These are phyloP conservation scores for Dacryopinax spathularia DNA, from an alignment of 768 basidiomycete species.

Conservation along the genomic window DNA sequence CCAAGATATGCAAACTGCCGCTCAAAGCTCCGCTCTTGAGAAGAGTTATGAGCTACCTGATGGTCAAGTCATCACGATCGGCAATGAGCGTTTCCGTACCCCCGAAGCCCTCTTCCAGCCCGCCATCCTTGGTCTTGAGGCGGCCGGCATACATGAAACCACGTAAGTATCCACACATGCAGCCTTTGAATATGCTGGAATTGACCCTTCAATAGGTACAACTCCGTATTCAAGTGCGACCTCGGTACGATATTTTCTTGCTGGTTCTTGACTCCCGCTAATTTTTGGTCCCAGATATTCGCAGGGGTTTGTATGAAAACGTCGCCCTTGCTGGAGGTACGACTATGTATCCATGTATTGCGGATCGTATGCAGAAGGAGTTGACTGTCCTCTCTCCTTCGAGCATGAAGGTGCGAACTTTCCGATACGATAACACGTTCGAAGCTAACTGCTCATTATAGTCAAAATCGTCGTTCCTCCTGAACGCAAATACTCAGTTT, in stretches of 20 bases:
- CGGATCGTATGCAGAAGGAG: constrained; percentile 89
- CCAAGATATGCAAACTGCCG: constrained; percentile 49
- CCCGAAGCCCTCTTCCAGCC: constrained; percentile 98
- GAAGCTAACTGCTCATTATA: constrained; percentile 96
- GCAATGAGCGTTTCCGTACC: constrained; percentile 87
- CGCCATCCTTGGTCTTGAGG: constrained; percentile 89
- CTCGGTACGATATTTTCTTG: too few relatives aligned
- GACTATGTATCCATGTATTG: constrained; percentile 90
- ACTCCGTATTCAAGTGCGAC: too few relatives aligned
- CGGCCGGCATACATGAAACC: constrained; percentile 93
- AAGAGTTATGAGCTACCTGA: constrained; percentile 91
- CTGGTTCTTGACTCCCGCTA: too few relatives aligned
- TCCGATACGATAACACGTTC: constrained; percentile 83
- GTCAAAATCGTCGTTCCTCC: constrained; percentile 99
- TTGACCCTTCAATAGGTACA: too few relatives aligned
- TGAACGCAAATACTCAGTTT: constrained; percentile 96
- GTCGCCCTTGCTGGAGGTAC: constrained; percentile 94
- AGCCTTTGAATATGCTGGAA: constrained; percentile 84
- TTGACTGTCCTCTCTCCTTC: too few relatives aligned
- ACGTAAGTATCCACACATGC: constrained; percentile 97
- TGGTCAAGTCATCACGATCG: constrained; percentile 87
- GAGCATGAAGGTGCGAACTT: too few relatives aligned
- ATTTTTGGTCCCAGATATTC: too few relatives aligned
- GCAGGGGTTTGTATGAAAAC: constrained; percentile 90
- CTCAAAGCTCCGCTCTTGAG: constrained; percentile 61